Evolutionary conservation across 306 rosid genomes (phyloP), one percentile per base, ranked within the genome.

Genomic region (Prunus mume): DNA sequence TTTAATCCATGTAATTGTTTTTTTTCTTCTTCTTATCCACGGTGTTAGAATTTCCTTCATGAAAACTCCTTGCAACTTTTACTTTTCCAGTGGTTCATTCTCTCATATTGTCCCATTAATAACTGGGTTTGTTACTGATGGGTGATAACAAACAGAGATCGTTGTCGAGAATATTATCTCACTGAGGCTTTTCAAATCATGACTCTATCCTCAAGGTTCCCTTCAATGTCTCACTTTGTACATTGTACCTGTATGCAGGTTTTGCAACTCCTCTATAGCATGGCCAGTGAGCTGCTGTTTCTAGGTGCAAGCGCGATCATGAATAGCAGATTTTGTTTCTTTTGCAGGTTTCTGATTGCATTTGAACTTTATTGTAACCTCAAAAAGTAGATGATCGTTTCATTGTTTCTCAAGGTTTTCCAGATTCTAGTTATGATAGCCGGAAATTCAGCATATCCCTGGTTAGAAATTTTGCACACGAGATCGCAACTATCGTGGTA

Each of bases 261-360:
- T 93, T 91, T 78, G 98, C 98, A 45, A 93, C 97, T 14, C 86
- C 98, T 19, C 98, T 91, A 86, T 93, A 88, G 49, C 88, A 88
- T 71, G 84, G 71, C 76, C 30, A 5, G 43, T 3, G 76, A 73
- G 72, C 70, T 68, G 77, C 69, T 70, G 74, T 68, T 78, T 57
- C 74, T 58, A 64, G 65, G 83, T 76, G 46, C 66, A 68, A 62
- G 78, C 77, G 72, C 64, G 79, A 81, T 61, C 49, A 25, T 75
- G 64, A 78, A 78, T 54, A 74, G 72, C 73, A 64, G 77, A 80
- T 79, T 85, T 86, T 82, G 87, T 72, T 82, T 75, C 73, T 60
- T 41, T 75, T 9, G 38, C 83, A 79, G 76, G 74, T 45, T 81
- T 86, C 84, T 76, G 52, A 47, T 73, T 73, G 71, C 76, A 64